phyloP scores from a whole-genome alignment of 805 yeast species.

The Kodamaea fukazawae region DNA sequence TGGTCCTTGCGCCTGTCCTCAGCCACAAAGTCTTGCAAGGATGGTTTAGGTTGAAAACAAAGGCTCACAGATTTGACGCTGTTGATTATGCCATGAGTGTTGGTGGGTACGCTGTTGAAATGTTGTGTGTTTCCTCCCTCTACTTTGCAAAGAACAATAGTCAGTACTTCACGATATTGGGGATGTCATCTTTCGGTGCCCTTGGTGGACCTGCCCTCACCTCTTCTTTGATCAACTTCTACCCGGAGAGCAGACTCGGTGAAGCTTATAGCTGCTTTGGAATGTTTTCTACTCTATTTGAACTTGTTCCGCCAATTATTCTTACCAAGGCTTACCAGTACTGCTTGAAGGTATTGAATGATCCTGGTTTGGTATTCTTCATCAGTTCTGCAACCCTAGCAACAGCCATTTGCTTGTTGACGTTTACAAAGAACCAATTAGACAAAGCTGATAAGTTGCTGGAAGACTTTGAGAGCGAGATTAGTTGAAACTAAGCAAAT shows the following conservation, averaged over 20 bases:
- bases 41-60: slow-evolving; percentile 26
- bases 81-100: slow-evolving; percentile 43
- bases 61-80: slow-evolving; percentile 48
- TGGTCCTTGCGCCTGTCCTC: slow-evolving; percentile 50
- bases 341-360: slow-evolving; percentile 23
- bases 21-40: slow-evolving; percentile 36
- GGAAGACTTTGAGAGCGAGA: slow-evolving; percentile 37
- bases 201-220: slow-evolving; percentile 57
- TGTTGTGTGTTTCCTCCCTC: slow-evolving; percentile 34
- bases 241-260: slow-evolving; percentile 59
- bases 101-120: slow-evolving; percentile 37
- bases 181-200: slow-evolving; percentile 47
- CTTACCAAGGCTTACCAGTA: slow-evolving; percentile 46
- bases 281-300: slow-evolving; percentile 49
- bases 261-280: slow-evolving; percentile 73
- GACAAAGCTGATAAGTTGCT: too few species aligned
- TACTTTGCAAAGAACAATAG: slow-evolving; percentile 27
- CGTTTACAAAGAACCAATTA: too few species aligned
- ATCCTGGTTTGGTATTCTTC: slow-evolving; percentile 30
- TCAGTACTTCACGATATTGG: slow-evolving; percentile 30
- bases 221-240: slow-evolving; percentile 59
- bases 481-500: too few species aligned
- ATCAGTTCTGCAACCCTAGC: too few species aligned
- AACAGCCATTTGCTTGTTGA: too few species aligned
- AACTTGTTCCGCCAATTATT: slow-evolving; percentile 48